Evolutionary conservation across 495 filamentous ascomycete genomes (phyloP), one percentile per base, ranked within the genome.

Genomic region (Neurospora pannonica): DNA sequence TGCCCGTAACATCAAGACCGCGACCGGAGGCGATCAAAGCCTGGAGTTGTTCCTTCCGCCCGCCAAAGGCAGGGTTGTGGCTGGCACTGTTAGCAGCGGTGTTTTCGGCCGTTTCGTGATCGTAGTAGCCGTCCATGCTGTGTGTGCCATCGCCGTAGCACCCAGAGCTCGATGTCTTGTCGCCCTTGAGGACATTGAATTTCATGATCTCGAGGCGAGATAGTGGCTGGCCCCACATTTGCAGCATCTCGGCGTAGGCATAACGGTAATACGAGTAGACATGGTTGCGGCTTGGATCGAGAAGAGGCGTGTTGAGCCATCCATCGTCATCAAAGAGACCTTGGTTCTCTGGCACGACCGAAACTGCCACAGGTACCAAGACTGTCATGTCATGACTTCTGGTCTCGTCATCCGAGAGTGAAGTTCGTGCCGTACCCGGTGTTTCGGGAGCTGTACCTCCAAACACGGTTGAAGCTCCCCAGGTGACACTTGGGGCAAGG

Each of bases 151-250:
- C 74, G 31, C 75, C 46, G 48, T 60, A 60, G 48, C 15, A 67
- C 73, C 77, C 72, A 67, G 72, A 75, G 72, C 79, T 70, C 48
- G 78, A 71, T 70, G 76, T 54, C 54, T 36, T 75, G 76, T 85
- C 82, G 21, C 86, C 84, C 76, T 83, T 85, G 54, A 92, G 80
- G 5, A 88, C 86, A 67, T 93, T 92, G 80, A 95, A 95, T 77
- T 97, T 97, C 72, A 97, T 84, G 28, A 98, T 88, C 82, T 97
- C 94, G 8, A 93, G 88, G 21, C 92, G 87, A 38, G 91, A 87
- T 5, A 93, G 85, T 0, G 92, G 91, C 9, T 95, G 85, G n/a
- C 88, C 87, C 95, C 95, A 98, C 73, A 92, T 88, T 62, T 89
- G 90, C 2, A 98, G 86, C 76, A 97, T 87, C 75, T 95, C 88